A percentile compares a stretch with the other conserved stretches of the same genome.
phyloP scores from a whole-genome alignment of 768 basidiomycete genomes.

The Boletus pseudopeckii region DNA sequence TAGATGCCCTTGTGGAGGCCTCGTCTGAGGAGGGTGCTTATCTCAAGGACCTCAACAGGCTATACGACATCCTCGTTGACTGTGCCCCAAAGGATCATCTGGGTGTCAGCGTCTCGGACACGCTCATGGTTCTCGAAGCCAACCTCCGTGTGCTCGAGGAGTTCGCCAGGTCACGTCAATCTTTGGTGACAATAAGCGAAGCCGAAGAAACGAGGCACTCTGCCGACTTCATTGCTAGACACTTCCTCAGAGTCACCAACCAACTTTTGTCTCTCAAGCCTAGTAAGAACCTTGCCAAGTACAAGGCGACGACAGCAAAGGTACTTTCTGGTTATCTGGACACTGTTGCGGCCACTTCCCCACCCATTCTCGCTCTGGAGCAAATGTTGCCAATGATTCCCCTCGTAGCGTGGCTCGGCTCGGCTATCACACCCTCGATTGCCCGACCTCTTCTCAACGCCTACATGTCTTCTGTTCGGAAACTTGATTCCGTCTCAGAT shows the following conservation, averaged over 20 bases:
- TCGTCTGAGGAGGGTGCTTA: slow-evolving; percentile 33
- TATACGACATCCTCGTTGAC: slow-evolving; percentile 43
- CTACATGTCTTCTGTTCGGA: slow-evolving; percentile 39
- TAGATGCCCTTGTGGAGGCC: slow-evolving; percentile 49
- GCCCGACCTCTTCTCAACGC: slow-evolving; percentile 42
- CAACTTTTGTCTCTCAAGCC: slow-evolving; percentile 12
- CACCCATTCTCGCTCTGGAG: background rate
- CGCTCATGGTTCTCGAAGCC: slow-evolving; percentile 41
- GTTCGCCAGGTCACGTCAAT: background rate
- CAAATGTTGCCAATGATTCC: slow-evolving; percentile 22
- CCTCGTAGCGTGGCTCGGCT: slow-evolving; percentile 32
- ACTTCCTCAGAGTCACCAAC: slow-evolving; percentile 2
- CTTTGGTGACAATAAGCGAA: background rate
- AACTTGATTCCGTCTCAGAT: slow-evolving; percentile 36
- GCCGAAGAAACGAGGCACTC: slow-evolving; percentile 9
- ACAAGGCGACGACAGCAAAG: slow-evolving; percentile 9
- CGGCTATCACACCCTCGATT: slow-evolving; percentile 33
- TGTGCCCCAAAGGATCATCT: slow-evolving; percentile 36
- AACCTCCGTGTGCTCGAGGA: slow-evolving; percentile 37
- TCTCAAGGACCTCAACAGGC: slow-evolving; percentile 52
- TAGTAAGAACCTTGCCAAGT: slow-evolving; percentile 15
- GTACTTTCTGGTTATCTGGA: slow-evolving; percentile 21
- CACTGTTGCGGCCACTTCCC: slow-evolving; percentile 1
- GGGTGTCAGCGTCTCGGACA: slow-evolving; percentile 36
- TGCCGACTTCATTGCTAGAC: slow-evolving; percentile 29